phyloP scores from a whole-genome alignment of 1,139 yeast genomes.

The Wickerhamomyces sp. region DNA sequence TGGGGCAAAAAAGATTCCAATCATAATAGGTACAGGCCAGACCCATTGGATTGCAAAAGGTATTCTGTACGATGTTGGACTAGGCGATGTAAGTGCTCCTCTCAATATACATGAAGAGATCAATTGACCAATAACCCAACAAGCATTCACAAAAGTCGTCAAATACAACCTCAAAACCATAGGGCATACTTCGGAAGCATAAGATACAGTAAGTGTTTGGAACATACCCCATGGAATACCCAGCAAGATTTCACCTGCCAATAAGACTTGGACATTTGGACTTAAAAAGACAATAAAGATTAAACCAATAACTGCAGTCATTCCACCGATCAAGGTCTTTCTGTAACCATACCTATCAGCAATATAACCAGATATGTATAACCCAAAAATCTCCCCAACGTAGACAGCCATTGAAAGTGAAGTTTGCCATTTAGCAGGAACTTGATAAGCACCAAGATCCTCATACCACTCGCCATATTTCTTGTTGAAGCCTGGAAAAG shows the following conservation, averaged over 20 bases:
- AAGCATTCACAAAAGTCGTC: constrained; percentile 25
- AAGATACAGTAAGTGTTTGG: constrained; percentile 22
- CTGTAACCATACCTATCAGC: constrained; percentile 57
- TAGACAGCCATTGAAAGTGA: constrained; percentile 28
- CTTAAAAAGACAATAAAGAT: constrained; percentile 27
- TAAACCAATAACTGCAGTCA: constrained; percentile 12
- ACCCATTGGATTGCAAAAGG: constrained; percentile 56
- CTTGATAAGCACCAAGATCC: constrained; percentile 11
- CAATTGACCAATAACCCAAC: constrained; percentile 29
- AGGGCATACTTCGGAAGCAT: constrained; percentile 30
- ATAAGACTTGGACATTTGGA: constrained; percentile 23
- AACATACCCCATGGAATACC: constrained; percentile 28
- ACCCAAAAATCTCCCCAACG: constrained; percentile 37
- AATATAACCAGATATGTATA: constrained; percentile 47
- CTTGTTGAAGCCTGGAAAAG: constrained; percentile 18
- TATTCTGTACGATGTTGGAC: constrained; percentile 30
- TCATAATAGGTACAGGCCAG: constrained; percentile 54
- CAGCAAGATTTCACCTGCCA: constrained; percentile 27
- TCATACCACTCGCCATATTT: constrained; percentile 15
- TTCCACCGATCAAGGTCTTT: constrained; percentile 42
- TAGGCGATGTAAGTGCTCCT: constrained; percentile 15
- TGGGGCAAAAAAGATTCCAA: constrained; percentile 45
- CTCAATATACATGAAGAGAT: constrained; percentile 18
- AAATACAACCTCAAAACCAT: constrained; percentile 27
- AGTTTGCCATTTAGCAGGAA: constrained; percentile 30